Evolutionary conservation across 768 basidiomycete genomes (phyloP).

Genomic region (Obba rivulosa): DNA sequence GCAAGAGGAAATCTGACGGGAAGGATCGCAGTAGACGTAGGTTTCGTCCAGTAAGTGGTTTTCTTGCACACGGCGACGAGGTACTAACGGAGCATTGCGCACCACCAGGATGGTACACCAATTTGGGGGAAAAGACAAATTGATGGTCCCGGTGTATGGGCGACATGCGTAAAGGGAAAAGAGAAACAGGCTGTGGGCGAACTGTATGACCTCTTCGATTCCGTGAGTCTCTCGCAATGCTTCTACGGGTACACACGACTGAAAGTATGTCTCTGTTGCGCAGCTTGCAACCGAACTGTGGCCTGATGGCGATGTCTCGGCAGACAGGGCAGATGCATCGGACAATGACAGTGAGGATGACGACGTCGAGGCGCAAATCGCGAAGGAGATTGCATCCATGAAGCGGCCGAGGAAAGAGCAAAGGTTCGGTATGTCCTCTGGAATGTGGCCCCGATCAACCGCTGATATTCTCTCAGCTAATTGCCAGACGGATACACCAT

Average conservation of each 20-base stretch:
- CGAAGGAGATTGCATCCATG: slow-evolving; percentile 64
- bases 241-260: not conserved
- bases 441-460: not conserved
- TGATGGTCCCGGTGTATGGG: slow-evolving; percentile 84
- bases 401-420: slow-evolving; percentile 59
- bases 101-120: slow-evolving; percentile 57
- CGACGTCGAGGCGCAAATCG: slow-evolving; percentile 66
- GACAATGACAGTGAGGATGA: slow-evolving; percentile 27
- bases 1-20: slow-evolving; percentile 19
- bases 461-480: slow-evolving; percentile 41
- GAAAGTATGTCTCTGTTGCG: too few relatives aligned
- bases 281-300: slow-evolving; percentile 72
- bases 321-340: slow-evolving; percentile 7
- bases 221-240: slow-evolving; percentile 37
- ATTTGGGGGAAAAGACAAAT: slow-evolving; percentile 61
- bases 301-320: slow-evolving; percentile 36
- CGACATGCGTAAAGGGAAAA: slow-evolving; percentile 79
- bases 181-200: slow-evolving; percentile 76
- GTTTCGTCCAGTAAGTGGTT: slow-evolving; percentile 15
- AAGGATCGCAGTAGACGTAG: slow-evolving; percentile 19
- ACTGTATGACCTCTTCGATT: slow-evolving; percentile 73
- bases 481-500: slow-evolving; percentile 75
- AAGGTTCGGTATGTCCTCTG: slow-evolving; percentile 52
- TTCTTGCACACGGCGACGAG: not conserved
- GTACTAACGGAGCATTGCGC: too few relatives aligned